A percentile compares a stretch with the other conserved stretches of the same genome.
Conservation (phyloP, 1,139 yeast genomes). For the Sugiyamaella xylanicola region DNA sequence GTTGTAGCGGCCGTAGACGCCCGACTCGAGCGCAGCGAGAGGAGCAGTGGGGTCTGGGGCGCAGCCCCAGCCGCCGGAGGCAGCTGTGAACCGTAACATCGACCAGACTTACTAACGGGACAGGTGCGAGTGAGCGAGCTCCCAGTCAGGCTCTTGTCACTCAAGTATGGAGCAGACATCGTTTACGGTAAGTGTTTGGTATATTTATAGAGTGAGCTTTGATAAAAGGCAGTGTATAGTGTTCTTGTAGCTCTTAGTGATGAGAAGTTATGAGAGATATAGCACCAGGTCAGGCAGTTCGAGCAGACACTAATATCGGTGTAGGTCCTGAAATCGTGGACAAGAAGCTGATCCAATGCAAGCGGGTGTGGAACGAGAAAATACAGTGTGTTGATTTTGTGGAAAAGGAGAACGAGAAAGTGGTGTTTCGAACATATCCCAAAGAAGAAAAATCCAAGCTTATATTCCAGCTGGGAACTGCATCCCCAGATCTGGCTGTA, state of each 20-base stretch:
- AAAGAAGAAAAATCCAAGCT: constrained; percentile 60
- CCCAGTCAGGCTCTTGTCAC: constrained; percentile 78
- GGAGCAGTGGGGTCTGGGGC: not conserved
- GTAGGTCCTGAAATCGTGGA: constrained; percentile 83
- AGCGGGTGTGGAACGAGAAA: constrained; percentile 58
- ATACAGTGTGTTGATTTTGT: constrained; percentile 42
- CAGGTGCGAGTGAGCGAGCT: constrained; percentile 87
- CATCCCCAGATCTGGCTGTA: constrained; percentile 81
- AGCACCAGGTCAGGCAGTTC: no score
- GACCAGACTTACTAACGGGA: not conserved
- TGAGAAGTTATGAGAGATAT: no score
- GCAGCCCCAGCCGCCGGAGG: not conserved
- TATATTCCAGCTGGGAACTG: constrained; percentile 88
- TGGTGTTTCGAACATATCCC: constrained; percentile 76
- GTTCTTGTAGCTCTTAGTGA: no score
- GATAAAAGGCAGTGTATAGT: no score
- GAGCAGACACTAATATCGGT: constrained; percentile 9
- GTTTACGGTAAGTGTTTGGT: constrained; percentile 64
- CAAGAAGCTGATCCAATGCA: constrained; percentile 72
- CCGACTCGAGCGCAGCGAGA: not conserved
- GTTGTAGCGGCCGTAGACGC: not conserved
- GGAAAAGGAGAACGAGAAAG: constrained; percentile 42
- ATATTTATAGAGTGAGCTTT: constrained; percentile 13
- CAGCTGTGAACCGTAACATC: not conserved
- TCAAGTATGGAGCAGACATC: constrained; percentile 84